phyloP scores from a whole-genome alignment of 345 rosid species.

The Salix arbutifolia region DNA sequence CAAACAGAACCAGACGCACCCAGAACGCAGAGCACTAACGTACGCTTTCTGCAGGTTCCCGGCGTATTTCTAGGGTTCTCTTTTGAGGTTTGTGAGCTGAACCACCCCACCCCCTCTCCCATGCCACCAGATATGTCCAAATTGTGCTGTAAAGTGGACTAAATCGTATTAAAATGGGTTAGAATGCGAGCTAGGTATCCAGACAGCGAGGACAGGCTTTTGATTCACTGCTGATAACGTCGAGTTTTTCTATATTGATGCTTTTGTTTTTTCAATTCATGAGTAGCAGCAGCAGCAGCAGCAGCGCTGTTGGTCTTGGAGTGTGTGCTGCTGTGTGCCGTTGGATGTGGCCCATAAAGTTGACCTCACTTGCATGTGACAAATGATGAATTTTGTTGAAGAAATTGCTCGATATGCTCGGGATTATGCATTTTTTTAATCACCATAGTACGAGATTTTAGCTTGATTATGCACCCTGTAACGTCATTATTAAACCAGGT shows the following conservation, averaged over 20 bases:
- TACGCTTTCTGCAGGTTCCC: constrained; percentile 24
- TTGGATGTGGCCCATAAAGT: not conserved
- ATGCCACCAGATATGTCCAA: not conserved
- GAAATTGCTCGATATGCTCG: not conserved
- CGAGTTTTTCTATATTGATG: not conserved
- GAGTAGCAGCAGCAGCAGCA: not conserved
- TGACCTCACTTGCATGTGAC: not conserved
- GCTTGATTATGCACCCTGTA: no score
- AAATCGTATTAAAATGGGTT: not conserved
- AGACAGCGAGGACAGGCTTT: not conserved
- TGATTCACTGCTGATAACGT: not conserved
- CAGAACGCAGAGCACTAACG: constrained; percentile 8
- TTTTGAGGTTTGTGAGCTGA: not conserved
- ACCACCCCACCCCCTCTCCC: not conserved
- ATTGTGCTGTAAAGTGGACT: not conserved
- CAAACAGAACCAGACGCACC: not conserved
- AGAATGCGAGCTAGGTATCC: not conserved
- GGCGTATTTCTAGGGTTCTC: constrained; percentile 35
- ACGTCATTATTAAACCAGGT: no score
- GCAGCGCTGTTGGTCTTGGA: not conserved
- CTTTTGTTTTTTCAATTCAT: not conserved
- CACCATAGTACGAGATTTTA: not conserved
- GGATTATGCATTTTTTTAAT: not conserved
- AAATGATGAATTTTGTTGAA: not conserved
- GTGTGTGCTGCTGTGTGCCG: no score